Percentiles rank a stretch among this genome's conserved stretches.
Evolutionary conservation across 345 rosid genomes (phyloP).

Genomic region (Citrus medica): DNA sequence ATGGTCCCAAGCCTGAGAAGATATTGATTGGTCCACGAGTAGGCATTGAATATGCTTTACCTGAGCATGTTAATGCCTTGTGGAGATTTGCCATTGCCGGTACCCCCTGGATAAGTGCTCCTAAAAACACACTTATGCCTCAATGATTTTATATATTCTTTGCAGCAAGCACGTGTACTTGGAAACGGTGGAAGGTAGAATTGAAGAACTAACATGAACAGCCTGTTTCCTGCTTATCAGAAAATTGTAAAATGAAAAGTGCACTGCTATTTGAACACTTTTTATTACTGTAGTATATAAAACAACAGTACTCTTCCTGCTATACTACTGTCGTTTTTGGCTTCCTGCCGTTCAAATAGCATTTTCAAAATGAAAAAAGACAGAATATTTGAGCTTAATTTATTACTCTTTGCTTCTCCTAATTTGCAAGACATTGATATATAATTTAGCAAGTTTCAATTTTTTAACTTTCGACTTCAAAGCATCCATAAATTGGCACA

Average conservation of each 20-base stretch:
- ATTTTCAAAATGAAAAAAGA: no score
- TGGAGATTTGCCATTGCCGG: slow-evolving; percentile 95
- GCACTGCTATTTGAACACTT: no score
- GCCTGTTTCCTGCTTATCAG: not conserved
- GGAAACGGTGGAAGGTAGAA: not conserved
- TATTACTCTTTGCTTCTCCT: not conserved
- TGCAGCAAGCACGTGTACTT: not conserved
- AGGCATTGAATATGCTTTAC: slow-evolving; percentile 85
- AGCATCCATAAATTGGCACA: no score
- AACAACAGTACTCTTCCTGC: no score
- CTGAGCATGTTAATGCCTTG: slow-evolving; percentile 67
- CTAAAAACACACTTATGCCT: slow-evolving; percentile 70
- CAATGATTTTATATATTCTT: not conserved
- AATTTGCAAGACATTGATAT: no score
- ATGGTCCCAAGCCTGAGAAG: slow-evolving; percentile 78
- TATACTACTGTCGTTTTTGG: no score
- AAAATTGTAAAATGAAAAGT: not conserved
- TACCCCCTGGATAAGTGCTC: slow-evolving; percentile 90
- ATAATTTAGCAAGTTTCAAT: no score
- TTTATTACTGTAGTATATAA: no score
- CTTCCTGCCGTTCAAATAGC: no score
- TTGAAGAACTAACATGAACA: not conserved
- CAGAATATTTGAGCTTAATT: not conserved
- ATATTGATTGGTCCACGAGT: slow-evolving; percentile 80
- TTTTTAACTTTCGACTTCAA: no score